Base-by-base conservation (phyloP, 805 yeast genomes). In the Cyberlindnera misumaiensis region DNA sequence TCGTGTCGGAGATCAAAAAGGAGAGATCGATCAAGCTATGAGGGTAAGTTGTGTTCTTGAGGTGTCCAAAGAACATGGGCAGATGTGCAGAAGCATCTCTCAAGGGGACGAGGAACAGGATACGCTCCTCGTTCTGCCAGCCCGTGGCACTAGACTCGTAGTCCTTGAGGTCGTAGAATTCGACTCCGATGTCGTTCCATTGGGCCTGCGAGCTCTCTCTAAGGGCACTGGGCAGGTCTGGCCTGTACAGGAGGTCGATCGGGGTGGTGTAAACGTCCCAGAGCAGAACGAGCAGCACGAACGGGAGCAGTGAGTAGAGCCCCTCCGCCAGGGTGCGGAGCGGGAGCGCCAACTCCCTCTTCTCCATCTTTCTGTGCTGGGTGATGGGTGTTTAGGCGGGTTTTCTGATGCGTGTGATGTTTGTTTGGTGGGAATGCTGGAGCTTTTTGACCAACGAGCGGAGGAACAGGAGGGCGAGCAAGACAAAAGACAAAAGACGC, bases 71-170 rank as follows among this genome's bases (percentile, higher is more conserved):
- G 52, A 89, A 86, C 85, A 87, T 80, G 30, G 93, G 90, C 58
- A 88, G 67, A 66, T 87, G 96, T 14, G 81, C 75, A 3, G 89
- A 83, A 1, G 97, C 97, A 59, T 89, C 96, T 64, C 97, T 76
- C 48, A 88, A 68, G 6, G 97, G 97, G 10, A 89, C 95, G 49
- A 90, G 77, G 48, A 86, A 84, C 42, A 88, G 64, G 15, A 88
- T 81, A 35, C 95, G 69, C 56, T 89, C 96, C 11, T 73, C 75
- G 34, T 68, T 65, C 50, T 80, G 83, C 93, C 93, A 83, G 7
- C 96, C 96, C 38, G 77, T 72, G 6, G 71, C 71, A 11, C 80
- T 61, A 6, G 93, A 88, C 34, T 64, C 68, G 49, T 76, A 78
- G 44, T 81, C 72, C 14, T 67, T 70, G 51, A 89, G 64, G 56